Evolutionary conservation across 192 early-diverging fungal genomes (phyloP).

Genomic region (Chytriomyces hyalinus): DNA sequence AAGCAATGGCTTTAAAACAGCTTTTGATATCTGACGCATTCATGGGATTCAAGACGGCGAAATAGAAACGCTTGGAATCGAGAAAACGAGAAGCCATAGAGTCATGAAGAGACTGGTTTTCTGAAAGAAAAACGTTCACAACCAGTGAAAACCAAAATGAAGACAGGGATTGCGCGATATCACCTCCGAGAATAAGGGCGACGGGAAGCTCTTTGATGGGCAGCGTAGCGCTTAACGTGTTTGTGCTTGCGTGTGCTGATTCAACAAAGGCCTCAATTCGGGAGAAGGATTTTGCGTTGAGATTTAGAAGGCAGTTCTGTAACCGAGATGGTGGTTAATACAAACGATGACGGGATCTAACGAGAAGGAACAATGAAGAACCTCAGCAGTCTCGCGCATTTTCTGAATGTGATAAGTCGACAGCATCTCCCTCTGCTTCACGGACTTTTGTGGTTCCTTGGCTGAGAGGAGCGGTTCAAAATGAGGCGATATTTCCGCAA

Average conservation of each 20-base stretch:
- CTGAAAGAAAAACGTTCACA: background rate
- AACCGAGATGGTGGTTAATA: no score
- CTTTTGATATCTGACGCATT: constrained; percentile 13
- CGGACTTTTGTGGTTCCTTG: no score
- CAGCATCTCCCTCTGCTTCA: no score
- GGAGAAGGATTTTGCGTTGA: background rate
- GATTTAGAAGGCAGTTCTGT: no score
- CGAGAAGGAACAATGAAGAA: no score
- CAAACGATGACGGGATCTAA: no score
- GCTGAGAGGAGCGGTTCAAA: no score
- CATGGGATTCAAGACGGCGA: constrained; percentile 16
- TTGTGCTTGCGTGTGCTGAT: background rate
- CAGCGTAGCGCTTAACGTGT: background rate
- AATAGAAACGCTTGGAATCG: background rate
- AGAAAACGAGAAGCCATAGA: constrained; percentile 8
- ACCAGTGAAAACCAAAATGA: no score
- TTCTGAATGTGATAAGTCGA: no score
- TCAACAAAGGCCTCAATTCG: background rate
- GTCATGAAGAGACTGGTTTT: background rate
- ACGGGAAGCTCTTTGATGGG: constrained; percentile 6
- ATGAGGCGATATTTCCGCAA: no score
- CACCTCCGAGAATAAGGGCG: background rate
- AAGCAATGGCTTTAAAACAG: background rate
- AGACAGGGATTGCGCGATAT: background rate
- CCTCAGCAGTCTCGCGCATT: no score